Base-by-base conservation (phyloP, 129 eudicot genomes). In the Sambucus nigra region DNA sequence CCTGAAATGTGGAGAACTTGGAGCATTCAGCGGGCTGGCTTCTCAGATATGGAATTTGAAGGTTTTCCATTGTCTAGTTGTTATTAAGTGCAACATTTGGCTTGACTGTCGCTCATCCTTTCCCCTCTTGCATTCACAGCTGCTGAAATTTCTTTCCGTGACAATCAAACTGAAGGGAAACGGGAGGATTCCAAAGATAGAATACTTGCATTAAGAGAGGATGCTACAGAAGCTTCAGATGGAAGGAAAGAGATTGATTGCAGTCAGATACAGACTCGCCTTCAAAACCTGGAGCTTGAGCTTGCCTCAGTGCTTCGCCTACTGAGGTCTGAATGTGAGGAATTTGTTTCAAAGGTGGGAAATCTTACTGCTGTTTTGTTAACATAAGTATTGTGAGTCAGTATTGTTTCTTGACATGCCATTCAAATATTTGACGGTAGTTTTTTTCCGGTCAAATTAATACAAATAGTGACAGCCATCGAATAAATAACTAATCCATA, bases 1-100 rank as follows among this genome's bases (percentile, higher is more conserved):
- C 76, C 84, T 29, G 70, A 82, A 11, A 63, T 62, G 31, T 82
- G 91, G 91, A 73, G 60, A 69, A 64, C 70, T 59, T 82, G 91
- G 91, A 82, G 79, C 60, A 60, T 41, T 53, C 67, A 71, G 32
- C 66, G 80, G 28, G 80, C 84, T 9, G 83, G 88, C 28, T 67
- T 50, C 48, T 59, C 53, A 41, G 65, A 57, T 47, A 57, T 61
- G 5, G 77, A 76, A 53, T 80, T 80, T 59, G 88, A 76, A 76
- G 88, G 80, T 64, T 31, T 5, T 45, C 32, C 15, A 21, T 25
- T 33, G 12, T 14, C 19, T 46, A 38, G 21, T 24, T 57, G 21
- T 9, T 14, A 24, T 3, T 22, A 19, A 22, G 31, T 35, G 25
- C 17, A 7, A 11, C 15, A 4, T 48, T 53, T 16, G 7, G 44